Evolutionary conservation across 2,329 filamentous ascomycete species (phyloP).

Genomic region (Cordyceps tenuipes): DNA sequence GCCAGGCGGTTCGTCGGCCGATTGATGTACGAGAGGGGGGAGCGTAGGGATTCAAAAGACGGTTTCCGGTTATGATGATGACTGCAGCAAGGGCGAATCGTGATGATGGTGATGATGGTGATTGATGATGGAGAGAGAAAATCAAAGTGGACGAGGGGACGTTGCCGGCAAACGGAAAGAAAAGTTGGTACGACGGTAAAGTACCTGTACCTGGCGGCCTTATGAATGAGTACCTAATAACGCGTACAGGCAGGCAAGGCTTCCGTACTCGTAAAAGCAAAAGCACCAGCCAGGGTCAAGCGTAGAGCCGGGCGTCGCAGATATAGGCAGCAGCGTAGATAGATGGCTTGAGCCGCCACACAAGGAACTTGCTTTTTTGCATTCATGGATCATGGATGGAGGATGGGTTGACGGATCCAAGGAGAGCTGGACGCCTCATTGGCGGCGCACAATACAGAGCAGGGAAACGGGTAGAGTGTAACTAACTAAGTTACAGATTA

Average conservation of each 20-base stretch:
- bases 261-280: background rate
- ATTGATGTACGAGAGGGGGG: background rate
- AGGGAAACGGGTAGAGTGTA: too few relatives aligned
- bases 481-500: too few relatives aligned
- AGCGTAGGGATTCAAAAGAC: background rate
- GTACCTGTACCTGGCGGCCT: background rate
- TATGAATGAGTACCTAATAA: too few relatives aligned
- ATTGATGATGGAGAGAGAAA: background rate
- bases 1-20: background rate
- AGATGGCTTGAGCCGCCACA: too few relatives aligned
- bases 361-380: too few relatives aligned
- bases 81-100: background rate
- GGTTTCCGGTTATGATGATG: background rate
- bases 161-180: background rate
- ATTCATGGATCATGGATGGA: too few relatives aligned
- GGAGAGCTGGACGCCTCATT: background rate
- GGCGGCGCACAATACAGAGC: background rate
- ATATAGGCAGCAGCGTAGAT: background rate
- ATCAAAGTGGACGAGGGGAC: background rate
- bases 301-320: background rate
- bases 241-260: background rate
- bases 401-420: background rate
- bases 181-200: background rate
- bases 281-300: background rate
- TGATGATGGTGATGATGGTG: background rate